Evolutionary conservation across 352 stramenopile genomes (phyloP).

Genomic region (Pythium apleroticum): DNA sequence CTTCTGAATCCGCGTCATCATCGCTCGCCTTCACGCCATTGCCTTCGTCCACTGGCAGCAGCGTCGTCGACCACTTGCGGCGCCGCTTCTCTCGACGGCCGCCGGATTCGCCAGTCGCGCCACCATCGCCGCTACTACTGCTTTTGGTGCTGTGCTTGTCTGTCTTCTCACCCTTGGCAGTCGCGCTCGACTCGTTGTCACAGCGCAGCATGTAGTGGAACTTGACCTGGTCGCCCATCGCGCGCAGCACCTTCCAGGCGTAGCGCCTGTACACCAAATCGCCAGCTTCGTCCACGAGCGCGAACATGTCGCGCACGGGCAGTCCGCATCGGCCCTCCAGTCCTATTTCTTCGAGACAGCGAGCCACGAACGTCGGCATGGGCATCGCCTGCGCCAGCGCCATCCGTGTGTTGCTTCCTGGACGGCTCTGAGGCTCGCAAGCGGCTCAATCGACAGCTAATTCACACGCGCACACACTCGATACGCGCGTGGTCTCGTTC

Average conservation of each 20-base stretch:
- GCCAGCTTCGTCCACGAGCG: constrained; percentile 47
- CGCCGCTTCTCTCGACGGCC: constrained; percentile 40
- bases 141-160: constrained; percentile 5
- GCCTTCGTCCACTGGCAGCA: constrained; percentile 34
- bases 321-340: constrained; percentile 77
- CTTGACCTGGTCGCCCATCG: constrained; percentile 49
- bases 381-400: constrained; percentile 28
- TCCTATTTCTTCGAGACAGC: constrained; percentile 78
- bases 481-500: neutral
- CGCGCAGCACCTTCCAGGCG: constrained; percentile 62
- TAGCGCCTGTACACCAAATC: constrained; percentile 57
- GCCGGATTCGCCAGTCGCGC: neutral
- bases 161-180: neutral
- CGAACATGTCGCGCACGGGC: constrained; percentile 60
- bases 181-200: neutral
- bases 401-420: constrained; percentile 11
- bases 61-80: constrained; percentile 75
- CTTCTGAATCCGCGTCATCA: neutral
- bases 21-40: constrained; percentile 9
- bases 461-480: neutral
- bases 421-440: neutral
- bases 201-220: constrained; percentile 68
- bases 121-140: neutral
- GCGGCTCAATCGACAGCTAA: constrained; percentile 16
- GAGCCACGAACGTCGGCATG: constrained; percentile 72